These are phyloP conservation scores for Psilocybe tampanensis DNA, from an alignment of 768 basidiomycete genomes.

Conservation along the genomic window DNA sequence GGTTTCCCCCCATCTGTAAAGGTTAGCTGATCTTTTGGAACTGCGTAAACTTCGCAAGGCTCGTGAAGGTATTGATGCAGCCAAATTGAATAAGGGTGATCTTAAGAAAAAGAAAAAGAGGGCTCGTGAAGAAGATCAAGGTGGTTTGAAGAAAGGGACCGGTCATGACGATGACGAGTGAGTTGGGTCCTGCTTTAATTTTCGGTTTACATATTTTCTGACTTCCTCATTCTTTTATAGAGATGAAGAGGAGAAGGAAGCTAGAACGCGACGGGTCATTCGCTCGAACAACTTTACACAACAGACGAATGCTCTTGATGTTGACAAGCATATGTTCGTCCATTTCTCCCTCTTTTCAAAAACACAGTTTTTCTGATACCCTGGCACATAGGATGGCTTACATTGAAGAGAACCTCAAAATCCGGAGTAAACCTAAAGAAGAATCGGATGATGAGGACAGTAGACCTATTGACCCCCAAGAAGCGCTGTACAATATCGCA, in stretches of 20 bases:
- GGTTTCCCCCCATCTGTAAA: constrained; percentile 25
- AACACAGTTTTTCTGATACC: not conserved
- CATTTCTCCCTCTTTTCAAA: not conserved
- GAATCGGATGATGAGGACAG: constrained; percentile 44
- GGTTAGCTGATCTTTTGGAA: constrained; percentile 83
- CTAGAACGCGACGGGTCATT: constrained; percentile 73
- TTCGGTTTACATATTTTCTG: not conserved
- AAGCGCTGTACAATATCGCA: constrained; percentile 75
- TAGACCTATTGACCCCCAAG: constrained; percentile 66
- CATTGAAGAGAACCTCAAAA: constrained; percentile 90
- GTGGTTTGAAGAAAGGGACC: constrained; percentile 59
- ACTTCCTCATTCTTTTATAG: constrained; percentile 30
- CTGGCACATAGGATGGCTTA: constrained; percentile 85
- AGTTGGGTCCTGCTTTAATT: not conserved
- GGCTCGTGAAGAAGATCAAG: constrained; percentile 49
- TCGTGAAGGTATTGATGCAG: constrained; percentile 82
- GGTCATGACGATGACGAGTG: constrained; percentile 61
- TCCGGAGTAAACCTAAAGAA: constrained; percentile 61
- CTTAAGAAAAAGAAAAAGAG: constrained; percentile 69
- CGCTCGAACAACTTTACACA: constrained; percentile 94
- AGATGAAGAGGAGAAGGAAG: constrained; percentile 66
- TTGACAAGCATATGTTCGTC: constrained; percentile 96
- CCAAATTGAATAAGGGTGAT: constrained; percentile 86
- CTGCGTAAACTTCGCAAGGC: constrained; percentile 74
- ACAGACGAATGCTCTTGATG: constrained; percentile 93